These are phyloP conservation scores for Colletotrichum sp. DNA, from an alignment of 2,329 filamentous ascomycete genomes.

Conservation along the genomic window DNA sequence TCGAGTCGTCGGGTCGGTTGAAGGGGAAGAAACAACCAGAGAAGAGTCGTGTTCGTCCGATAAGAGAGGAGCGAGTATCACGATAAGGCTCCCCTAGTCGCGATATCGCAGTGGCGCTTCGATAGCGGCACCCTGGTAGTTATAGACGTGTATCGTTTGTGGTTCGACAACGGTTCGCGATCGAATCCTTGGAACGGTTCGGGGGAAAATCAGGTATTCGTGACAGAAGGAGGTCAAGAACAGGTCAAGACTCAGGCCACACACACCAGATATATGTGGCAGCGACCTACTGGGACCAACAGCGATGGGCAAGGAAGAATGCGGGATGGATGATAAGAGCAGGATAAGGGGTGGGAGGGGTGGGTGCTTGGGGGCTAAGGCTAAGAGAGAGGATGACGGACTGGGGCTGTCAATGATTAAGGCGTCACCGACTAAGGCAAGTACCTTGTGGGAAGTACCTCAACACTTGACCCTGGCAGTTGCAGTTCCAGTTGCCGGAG, in stretches of 20 bases:
- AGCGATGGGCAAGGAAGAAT: slow-evolving; percentile 15
- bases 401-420: slow-evolving; percentile 21
- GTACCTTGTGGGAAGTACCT: slow-evolving; percentile 1
- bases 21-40: background rate
- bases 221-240: background rate
- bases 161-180: background rate
- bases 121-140: slow-evolving; percentile 1
- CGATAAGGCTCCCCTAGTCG: slow-evolving; percentile 15
- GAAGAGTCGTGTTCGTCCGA: slow-evolving; percentile 3
- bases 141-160: background rate
- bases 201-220: background rate
- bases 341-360: slow-evolving; percentile 10
- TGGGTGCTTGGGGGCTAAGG: background rate
- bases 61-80: background rate
- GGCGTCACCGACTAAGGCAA: slow-evolving; percentile 19
- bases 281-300: slow-evolving; percentile 18
- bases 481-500: background rate
- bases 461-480: background rate
- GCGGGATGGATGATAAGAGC: slow-evolving; percentile 20
- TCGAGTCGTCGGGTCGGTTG: background rate
- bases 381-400: slow-evolving; percentile 12
- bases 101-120: slow-evolving; percentile 13
- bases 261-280: slow-evolving; percentile 19
- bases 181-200: background rate
- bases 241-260: background rate